A percentile compares a stretch with the other conserved stretches of the same genome.
Conservation (phyloP, 1,284 basidiomycete species). For the Entoloma clypeatum region DNA sequence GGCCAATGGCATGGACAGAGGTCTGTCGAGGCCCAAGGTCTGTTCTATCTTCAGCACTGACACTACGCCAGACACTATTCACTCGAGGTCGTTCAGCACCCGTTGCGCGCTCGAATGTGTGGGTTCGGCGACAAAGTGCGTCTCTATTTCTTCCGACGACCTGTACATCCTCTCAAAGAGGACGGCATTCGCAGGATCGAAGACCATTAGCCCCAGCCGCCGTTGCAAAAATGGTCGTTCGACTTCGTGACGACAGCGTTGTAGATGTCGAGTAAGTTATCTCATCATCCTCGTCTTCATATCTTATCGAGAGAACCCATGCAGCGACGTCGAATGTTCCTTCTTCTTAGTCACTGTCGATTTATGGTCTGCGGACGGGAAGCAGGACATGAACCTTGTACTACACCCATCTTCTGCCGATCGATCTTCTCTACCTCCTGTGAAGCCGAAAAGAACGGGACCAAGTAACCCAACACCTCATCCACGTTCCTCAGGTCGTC, state of each 20-base stretch:
- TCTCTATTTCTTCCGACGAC: too few species aligned
- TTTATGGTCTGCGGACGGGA: slow-evolving; percentile 79
- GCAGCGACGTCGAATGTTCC: slow-evolving; percentile 77
- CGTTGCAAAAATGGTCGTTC: slow-evolving; percentile 76
- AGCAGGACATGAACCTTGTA: slow-evolving; percentile 81
- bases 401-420: slow-evolving; percentile 77
- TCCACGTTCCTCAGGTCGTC: slow-evolving; percentile 39
- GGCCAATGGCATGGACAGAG: slow-evolving; percentile 57
- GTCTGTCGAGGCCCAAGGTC: slow-evolving; percentile 34
- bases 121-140: slow-evolving; percentile 90
- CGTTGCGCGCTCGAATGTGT: slow-evolving; percentile 86
- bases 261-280: slow-evolving; percentile 74
- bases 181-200: slow-evolving; percentile 62
- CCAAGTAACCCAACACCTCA: slow-evolving; percentile 34
- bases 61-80: slow-evolving; percentile 61
- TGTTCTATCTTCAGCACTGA: slow-evolving; percentile 12
- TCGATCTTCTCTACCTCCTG: slow-evolving; percentile 58
- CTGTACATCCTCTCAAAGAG: too few species aligned
- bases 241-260: slow-evolving; percentile 59
- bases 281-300: slow-evolving; percentile 6
- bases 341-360: slow-evolving; percentile 89
- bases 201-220: slow-evolving; percentile 87
- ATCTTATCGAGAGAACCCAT: slow-evolving; percentile 17
- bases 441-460: slow-evolving; percentile 50
- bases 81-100: slow-evolving; percentile 82